Evolutionary conservation across 257 asterid species (phyloP).

Genomic region (Jacaranda mimosifolia): DNA sequence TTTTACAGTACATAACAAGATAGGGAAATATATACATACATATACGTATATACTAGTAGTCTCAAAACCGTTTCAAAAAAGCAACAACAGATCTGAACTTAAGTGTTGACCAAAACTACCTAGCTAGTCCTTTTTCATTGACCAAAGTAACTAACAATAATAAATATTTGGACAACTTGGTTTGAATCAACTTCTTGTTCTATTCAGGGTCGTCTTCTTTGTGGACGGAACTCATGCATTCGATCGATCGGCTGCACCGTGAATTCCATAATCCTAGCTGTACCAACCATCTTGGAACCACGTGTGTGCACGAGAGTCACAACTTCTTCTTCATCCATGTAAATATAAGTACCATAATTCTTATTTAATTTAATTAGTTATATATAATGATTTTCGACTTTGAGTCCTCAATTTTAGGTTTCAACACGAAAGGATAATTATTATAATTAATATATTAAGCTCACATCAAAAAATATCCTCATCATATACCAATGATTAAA

Average conservation of each 20-base stretch:
- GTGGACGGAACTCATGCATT: not conserved
- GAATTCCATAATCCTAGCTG: not conserved
- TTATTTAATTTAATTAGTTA: too few species aligned
- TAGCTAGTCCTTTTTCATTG: not conserved
- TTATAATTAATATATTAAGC: not conserved
- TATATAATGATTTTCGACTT: too few species aligned
- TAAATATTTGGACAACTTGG: not conserved
- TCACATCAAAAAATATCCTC: not conserved
- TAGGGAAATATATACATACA: too few species aligned
- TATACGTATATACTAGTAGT: not conserved
- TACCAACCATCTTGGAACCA: not conserved
- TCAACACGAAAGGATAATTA: not conserved
- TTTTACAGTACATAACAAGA: not conserved
- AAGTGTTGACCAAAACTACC: slow-evolving; percentile 17
- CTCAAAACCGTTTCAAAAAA: not conserved
- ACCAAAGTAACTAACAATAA: not conserved
- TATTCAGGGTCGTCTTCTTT: not conserved
- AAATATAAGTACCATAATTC: too few species aligned
- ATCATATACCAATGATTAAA: not conserved
- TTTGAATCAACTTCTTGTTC: not conserved
- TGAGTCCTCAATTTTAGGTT: too few species aligned
- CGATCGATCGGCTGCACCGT: not conserved
- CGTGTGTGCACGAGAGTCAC: not conserved
- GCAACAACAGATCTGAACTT: slow-evolving; percentile 1
- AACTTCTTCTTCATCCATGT: too few species aligned